Percentiles rank a stretch among this genome's conserved stretches.
phyloP scores from a whole-genome alignment of 148 eudicot genomes.

The Chenopodium suecicum region DNA sequence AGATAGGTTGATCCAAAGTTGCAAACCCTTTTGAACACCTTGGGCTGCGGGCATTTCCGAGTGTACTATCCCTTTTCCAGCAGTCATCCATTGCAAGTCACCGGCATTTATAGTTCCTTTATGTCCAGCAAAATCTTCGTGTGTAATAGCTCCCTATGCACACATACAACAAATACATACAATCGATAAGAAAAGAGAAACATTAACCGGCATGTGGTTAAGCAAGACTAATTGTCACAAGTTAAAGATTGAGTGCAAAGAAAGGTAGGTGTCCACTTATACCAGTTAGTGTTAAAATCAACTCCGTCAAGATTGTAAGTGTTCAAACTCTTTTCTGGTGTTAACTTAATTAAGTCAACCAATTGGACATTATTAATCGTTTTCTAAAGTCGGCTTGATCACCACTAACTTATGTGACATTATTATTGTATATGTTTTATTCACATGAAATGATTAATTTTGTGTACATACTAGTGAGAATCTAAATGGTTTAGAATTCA shows the following conservation, averaged over 20 bases:
- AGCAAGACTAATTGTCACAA: too few species aligned
- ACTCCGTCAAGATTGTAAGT: too few species aligned
- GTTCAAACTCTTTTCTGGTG: too few species aligned
- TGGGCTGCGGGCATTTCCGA: constrained; percentile 85
- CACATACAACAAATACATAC: neutral
- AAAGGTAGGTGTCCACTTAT: too few species aligned
- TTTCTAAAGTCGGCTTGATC: neutral
- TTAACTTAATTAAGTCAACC: too few species aligned
- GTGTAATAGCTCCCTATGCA: constrained; percentile 64
- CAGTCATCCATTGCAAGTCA: constrained; percentile 96
- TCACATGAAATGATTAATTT: neutral
- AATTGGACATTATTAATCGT: neutral
- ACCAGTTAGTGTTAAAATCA: too few species aligned
- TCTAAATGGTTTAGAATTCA: neutral
- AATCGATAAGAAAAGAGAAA: neutral
- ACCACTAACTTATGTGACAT: neutral
- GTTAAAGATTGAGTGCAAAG: too few species aligned
- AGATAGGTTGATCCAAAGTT: constrained; percentile 87
- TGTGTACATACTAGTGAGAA: neutral
- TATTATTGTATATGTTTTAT: neutral
- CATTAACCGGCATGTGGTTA: neutral
- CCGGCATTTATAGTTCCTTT: constrained; percentile 76
- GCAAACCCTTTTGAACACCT: constrained; percentile 75
- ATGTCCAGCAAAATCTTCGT: constrained; percentile 88
- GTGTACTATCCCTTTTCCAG: constrained; percentile 92